These are phyloP conservation scores for Aphanomyces invadans DNA, from an alignment of 352 stramenopile species.

Conservation along the genomic window DNA sequence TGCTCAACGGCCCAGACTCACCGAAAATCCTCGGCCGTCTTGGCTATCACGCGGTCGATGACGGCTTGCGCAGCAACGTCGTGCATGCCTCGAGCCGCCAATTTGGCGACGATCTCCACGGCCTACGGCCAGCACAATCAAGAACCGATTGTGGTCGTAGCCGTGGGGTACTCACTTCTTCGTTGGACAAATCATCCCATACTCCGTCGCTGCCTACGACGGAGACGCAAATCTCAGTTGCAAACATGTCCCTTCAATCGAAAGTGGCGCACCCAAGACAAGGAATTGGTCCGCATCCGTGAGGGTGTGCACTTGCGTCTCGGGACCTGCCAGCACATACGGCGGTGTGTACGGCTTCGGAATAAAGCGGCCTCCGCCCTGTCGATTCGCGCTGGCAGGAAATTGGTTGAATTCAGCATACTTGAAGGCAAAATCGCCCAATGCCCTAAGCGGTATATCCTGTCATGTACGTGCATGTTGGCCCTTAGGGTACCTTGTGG, in stretches of 20 bases:
- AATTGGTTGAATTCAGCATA: constrained; percentile 88
- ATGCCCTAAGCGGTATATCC: constrained; percentile 29
- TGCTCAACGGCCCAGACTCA: too few species aligned
- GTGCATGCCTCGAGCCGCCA: constrained; percentile 48
- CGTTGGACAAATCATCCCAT: constrained; percentile 94
- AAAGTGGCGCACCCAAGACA: constrained; percentile 65
- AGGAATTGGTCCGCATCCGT: constrained; percentile 90
- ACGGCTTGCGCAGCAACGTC: constrained; percentile 62
- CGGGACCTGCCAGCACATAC: constrained; percentile 87
- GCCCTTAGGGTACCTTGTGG: constrained; percentile 44
- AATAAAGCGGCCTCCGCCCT: constrained; percentile 74
- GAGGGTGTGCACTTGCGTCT: constrained; percentile 60
- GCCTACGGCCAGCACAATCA: constrained; percentile 29
- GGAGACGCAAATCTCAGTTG: background rate
- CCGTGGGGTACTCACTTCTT: too few species aligned
- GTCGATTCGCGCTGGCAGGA: constrained; percentile 68
- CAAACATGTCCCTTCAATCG: background rate
- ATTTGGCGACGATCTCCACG: constrained; percentile 82
- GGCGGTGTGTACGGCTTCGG: constrained; percentile 85
- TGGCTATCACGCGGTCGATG: constrained; percentile 70
- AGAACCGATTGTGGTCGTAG: background rate
- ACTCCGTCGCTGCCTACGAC: constrained; percentile 88
- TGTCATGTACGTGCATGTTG: background rate
- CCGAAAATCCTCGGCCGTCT: constrained; percentile 41
- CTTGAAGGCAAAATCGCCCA: constrained; percentile 91